Evolutionary conservation across 805 yeast species (phyloP).

Genomic region (Lipomyces kockii): DNA sequence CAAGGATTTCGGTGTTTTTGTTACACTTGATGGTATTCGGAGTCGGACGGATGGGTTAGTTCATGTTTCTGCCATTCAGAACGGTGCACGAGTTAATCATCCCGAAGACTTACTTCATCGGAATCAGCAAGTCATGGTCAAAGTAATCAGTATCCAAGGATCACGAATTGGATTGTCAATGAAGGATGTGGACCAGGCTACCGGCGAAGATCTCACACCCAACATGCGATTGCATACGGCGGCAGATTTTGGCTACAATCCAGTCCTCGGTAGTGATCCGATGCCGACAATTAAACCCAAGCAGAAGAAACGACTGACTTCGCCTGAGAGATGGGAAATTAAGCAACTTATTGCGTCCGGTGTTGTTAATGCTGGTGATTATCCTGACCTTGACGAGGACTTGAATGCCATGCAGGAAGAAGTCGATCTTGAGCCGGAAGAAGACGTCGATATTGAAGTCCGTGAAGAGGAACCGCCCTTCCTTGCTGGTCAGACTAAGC

Average conservation of each 20-base stretch:
- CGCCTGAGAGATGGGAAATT: slow-evolving; percentile 91
- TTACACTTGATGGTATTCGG: slow-evolving; percentile 53
- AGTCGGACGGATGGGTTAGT: slow-evolving; percentile 62
- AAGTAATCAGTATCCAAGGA: slow-evolving; percentile 56
- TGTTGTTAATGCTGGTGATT: slow-evolving; percentile 66
- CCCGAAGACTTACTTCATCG: slow-evolving; percentile 63
- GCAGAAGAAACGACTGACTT: slow-evolving; percentile 58
- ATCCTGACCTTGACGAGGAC: slow-evolving; percentile 63
- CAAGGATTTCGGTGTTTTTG: slow-evolving; percentile 79
- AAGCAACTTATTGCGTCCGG: slow-evolving; percentile 83
- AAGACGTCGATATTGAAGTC: slow-evolving; percentile 74
- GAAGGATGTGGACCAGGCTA: slow-evolving; percentile 71
- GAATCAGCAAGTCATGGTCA: slow-evolving; percentile 69
- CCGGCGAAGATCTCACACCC: slow-evolving; percentile 54
- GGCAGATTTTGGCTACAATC: slow-evolving; percentile 6
- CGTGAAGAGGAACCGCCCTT: slow-evolving; percentile 73
- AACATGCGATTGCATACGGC: slow-evolving; percentile 17
- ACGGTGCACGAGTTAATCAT: slow-evolving; percentile 54
- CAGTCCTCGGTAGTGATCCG: background rate
- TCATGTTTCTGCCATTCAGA: slow-evolving; percentile 70
- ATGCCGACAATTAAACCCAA: background rate
- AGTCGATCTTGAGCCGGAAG: slow-evolving; percentile 48
- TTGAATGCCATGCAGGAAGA: slow-evolving; percentile 45
- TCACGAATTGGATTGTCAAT: slow-evolving; percentile 62
- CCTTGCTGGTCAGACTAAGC: slow-evolving; percentile 58